A percentile compares a stretch with the other conserved stretches of the same genome.
Evolutionary conservation across 495 filamentous ascomycete species (phyloP).

Genomic region (Aspergillus carlsbadensis): DNA sequence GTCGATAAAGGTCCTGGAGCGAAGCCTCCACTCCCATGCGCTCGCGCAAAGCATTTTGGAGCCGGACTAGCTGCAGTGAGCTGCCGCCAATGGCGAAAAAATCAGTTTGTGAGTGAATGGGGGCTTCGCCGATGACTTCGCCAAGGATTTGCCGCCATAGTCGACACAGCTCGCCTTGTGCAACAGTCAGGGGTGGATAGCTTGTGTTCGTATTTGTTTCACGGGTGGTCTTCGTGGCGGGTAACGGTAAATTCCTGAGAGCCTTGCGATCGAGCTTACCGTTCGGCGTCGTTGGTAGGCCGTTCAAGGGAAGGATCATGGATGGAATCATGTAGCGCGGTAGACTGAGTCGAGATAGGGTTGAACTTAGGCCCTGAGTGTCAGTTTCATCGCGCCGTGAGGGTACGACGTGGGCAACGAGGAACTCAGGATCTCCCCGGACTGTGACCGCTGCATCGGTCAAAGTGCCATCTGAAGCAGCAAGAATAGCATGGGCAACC

Average conservation of each 20-base stretch:
- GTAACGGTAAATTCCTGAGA: neutral
- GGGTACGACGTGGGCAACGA: constrained; percentile 36
- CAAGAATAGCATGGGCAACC: constrained; percentile 36
- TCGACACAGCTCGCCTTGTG: too few species aligned
- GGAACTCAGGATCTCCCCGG: constrained; percentile 6
- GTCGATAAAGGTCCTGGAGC: too few species aligned
- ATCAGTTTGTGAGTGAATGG: too few species aligned
- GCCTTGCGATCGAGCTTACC: neutral
- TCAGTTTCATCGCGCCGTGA: neutral
- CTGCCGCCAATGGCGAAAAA: too few species aligned
- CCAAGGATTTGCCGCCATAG: too few species aligned
- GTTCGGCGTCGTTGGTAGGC: neutral
- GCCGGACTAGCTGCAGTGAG: too few species aligned
- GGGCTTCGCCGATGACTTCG: too few species aligned
- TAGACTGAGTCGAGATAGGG: neutral
- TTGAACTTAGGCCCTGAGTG: neutral
- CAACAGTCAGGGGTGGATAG: too few species aligned
- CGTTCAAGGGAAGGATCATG: neutral
- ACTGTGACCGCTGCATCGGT: constrained; percentile 33
- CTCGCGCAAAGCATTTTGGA: too few species aligned
- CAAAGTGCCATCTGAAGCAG: constrained; percentile 20
- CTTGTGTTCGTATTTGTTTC: too few species aligned
- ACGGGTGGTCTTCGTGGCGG: too few species aligned
- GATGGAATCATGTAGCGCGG: constrained; percentile 3
- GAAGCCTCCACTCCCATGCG: too few species aligned